Base-by-base conservation (phyloP, 148 eudicot species). In the Chenopodium suecicum region DNA sequence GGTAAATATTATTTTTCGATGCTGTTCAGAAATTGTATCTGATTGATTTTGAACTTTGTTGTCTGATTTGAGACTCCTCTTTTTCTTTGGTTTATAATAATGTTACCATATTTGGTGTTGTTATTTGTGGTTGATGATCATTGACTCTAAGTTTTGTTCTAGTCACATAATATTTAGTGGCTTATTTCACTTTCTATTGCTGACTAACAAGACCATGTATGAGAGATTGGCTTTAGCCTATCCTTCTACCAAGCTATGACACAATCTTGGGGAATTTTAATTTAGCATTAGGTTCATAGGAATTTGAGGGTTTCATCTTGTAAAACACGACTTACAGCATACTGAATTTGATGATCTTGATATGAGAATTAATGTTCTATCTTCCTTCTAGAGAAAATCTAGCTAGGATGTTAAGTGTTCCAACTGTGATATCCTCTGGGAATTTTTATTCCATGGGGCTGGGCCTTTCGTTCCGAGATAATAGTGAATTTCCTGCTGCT, bases 1-100 rank as follows among this genome's bases (percentile, higher is more conserved):
- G 97, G 99, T 96, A 80, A 11, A 9, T 50, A 50, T 2, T 50
- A 50, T 80, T 62, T 74, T 76, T 62, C 73, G 70, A 41, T 82
- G 29, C 46, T 48, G 54, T 7, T 67, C 80, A 83, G 54, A 58
- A 47, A 17, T 74, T 58, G 27, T 66, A 44, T 8, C 34, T 48
- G 20, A 46, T 25, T 50, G 12, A 22, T 74, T 27, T 52, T 72
- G 1, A 41, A 25, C 22, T n/a, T 77, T 78, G 73, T 34, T 46
- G 25, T 56, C 25, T 9, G 62, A 67, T 44, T 67, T 37, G 14
- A 19, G 62, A 48, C 62, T 67, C 17, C 37, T 67, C 70, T 67
- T 67, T 56, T 78, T 56, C 62, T 67, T 78, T 46, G 62, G 48
- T 34, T 11, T 47, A 66, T 14, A 69, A 22, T 67, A 41, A 10